These are phyloP conservation scores for Rosa chinensis DNA, from an alignment of 306 rosid species.

Conservation along the genomic window DNA sequence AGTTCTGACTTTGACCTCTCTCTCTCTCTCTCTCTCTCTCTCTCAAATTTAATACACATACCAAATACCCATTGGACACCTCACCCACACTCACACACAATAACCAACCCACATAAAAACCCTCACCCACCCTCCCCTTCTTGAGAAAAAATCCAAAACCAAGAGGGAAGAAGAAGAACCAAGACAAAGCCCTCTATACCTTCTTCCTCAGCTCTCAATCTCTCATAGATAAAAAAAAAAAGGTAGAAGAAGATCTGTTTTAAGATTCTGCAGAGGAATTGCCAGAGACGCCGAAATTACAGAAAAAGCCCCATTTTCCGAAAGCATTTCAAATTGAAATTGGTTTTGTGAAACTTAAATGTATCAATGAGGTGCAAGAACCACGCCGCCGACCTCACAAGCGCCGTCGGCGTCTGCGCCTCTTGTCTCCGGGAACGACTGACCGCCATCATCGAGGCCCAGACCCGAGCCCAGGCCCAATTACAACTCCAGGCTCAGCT, in stretches of 20 bases:
- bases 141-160: not conserved
- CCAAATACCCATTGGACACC: constrained; percentile 23
- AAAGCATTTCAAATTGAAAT: not conserved
- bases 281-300: not conserved
- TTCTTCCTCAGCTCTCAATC: constrained; percentile 17
- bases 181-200: constrained; percentile 30
- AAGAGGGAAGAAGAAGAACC: constrained; percentile 26
- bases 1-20: not conserved
- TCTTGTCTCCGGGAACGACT: constrained; percentile 87
- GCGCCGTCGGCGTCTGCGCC: constrained; percentile 83
- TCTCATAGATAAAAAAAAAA: constrained; percentile 2
- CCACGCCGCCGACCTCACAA: constrained; percentile 59
- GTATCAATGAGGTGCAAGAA: constrained; percentile 80
- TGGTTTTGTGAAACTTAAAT: not conserved
- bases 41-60: constrained; percentile 31
- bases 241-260: not conserved
- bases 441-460: constrained; percentile 49
- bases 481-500: constrained; percentile 39
- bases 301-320: not conserved
- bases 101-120: constrained; percentile 29
- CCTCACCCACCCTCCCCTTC: constrained; percentile 23
- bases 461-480: constrained; percentile 48
- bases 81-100: constrained; percentile 19
- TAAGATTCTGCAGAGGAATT: not conserved
- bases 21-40: constrained; percentile 9